phyloP scores from a whole-genome alignment of 148 eudicot genomes.

The Rhododendron simsii region DNA sequence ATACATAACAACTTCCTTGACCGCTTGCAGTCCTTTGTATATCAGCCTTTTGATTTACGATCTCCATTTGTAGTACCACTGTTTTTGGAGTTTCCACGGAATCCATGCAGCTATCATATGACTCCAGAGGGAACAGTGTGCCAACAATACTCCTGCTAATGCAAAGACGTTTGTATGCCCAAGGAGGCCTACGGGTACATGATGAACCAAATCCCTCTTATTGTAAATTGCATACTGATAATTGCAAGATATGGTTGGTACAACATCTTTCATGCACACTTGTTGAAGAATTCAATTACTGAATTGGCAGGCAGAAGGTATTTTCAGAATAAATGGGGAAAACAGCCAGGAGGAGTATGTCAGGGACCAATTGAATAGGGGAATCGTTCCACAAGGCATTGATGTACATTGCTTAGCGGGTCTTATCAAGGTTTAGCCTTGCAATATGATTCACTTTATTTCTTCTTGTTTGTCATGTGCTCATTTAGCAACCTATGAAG shows the following conservation, averaged over 20 bases:
- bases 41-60: not conserved
- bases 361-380: conserved; percentile 75
- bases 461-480: not conserved
- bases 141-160: conserved; percentile 86
- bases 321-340: conserved; percentile 89
- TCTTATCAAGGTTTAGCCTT: conserved; percentile 70
- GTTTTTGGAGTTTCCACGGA: conserved; percentile 98
- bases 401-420: conserved; percentile 97
- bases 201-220: not conserved
- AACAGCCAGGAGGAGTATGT: conserved; percentile 85
- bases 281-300: not conserved
- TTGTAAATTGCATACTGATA: not conserved
- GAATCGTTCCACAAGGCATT: conserved; percentile 75
- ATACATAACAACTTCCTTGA: not conserved
- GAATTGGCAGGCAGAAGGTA: conserved; percentile 84
- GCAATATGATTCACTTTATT: not conserved
- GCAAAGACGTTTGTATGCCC: conserved; percentile 90
- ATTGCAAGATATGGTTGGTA: not conserved
- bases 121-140: conserved; percentile 86
- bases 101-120: conserved; percentile 92
- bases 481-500: not conserved
- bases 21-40: not conserved
- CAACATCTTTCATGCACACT: not conserved
- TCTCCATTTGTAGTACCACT: conserved; percentile 59
- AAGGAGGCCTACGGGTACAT: conserved; percentile 84